Conservation (phyloP, 73 alveolate species). For the Blepharisma japonicum region DNA sequence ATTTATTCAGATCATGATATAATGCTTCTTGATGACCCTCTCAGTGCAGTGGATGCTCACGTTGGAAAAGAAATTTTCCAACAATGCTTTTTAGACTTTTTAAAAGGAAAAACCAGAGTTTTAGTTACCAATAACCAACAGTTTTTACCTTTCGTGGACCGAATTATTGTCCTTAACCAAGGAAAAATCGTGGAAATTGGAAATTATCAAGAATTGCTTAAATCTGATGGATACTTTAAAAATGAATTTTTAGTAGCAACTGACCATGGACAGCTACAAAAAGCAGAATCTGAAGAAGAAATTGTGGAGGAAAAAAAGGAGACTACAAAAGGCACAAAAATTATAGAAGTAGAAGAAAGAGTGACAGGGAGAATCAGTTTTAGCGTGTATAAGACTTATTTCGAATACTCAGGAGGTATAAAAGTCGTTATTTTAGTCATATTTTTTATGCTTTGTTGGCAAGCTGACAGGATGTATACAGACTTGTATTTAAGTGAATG, state of each 20-base stretch:
- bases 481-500: conserved; percentile 57
- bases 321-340: conserved; percentile 43
- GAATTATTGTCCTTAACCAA: conserved; percentile 64
- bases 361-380: conserved; percentile 52
- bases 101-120: conserved; percentile 82
- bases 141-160: conserved; percentile 71
- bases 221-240: conserved; percentile 26
- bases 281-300: conserved; percentile 50
- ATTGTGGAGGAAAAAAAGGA: conserved; percentile 30
- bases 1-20: conserved; percentile 81
- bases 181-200: conserved; percentile 70
- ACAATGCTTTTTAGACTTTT: conserved; percentile 70
- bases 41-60: conserved; percentile 94
- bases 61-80: conserved; percentile 83
- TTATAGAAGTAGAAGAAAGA: conserved; percentile 67
- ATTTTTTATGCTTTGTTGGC: conserved; percentile 57
- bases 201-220: conserved; percentile 39
- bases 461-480: conserved; percentile 53
- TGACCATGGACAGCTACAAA: conserved; percentile 41
- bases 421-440: conserved; percentile 44
- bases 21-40: conserved; percentile 81
- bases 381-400: conserved; percentile 53
- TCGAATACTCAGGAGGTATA: conserved; percentile 53
- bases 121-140: conserved; percentile 90
- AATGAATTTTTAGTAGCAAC: conserved; percentile 37